Evolutionary conservation across 257 asterid species (phyloP).

Genomic region (Solanum chilense): DNA sequence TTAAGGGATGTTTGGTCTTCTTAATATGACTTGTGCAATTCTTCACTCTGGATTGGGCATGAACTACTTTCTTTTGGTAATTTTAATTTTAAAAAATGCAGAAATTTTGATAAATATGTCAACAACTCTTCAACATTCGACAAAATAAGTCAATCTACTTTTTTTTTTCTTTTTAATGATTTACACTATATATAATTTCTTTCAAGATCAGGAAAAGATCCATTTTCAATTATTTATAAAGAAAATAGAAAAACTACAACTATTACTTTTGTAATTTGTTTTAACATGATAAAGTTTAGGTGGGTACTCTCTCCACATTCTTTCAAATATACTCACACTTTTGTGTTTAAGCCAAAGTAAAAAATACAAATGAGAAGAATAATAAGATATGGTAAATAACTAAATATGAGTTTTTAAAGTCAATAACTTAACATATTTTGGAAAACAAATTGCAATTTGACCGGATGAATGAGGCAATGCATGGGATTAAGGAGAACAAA

Average conservation of each 20-base stretch:
- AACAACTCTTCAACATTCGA: too few relatives aligned
- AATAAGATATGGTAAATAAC: background rate
- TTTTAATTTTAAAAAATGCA: too few relatives aligned
- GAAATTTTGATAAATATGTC: too few relatives aligned
- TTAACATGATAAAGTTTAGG: background rate
- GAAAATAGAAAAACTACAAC: background rate
- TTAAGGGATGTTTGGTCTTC: background rate
- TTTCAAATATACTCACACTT: background rate
- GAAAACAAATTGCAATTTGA: too few relatives aligned
- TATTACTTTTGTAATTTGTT: background rate
- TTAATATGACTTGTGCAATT: background rate
- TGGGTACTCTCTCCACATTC: background rate
- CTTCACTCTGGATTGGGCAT: background rate
- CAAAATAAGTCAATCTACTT: too few relatives aligned
- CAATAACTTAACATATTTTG: too few relatives aligned
- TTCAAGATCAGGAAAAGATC: too few relatives aligned
- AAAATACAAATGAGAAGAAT: background rate
- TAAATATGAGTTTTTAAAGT: too few relatives aligned
- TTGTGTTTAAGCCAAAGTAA: background rate
- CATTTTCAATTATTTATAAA: background rate
- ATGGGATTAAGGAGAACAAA: background rate
- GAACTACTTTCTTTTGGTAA: too few relatives aligned
- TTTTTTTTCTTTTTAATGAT: background rate
- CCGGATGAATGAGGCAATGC: background rate
- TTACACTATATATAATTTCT: background rate